Conservation (phyloP, 2,329 filamentous ascomycete species). For the Metarhizium brunneum region DNA sequence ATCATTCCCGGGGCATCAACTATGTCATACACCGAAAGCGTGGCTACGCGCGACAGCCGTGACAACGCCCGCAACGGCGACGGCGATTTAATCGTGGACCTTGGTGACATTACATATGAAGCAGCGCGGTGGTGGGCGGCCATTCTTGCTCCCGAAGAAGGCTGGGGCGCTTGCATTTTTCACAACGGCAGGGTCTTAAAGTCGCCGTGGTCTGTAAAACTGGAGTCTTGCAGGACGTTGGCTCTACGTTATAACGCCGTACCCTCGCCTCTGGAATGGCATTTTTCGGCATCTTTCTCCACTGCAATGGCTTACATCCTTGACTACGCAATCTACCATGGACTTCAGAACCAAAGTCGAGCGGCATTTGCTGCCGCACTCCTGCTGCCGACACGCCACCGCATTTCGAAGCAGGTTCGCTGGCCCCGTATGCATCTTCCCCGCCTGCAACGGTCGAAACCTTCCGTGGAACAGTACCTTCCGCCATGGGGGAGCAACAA, state of each 20-base stretch:
- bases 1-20: slow-evolving; percentile 4
- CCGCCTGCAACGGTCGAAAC: neutral
- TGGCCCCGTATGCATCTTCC: neutral
- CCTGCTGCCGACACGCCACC: slow-evolving; percentile 4
- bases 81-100: neutral
- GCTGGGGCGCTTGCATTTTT: slow-evolving; percentile 4
- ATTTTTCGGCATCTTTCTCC: neutral
- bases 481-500: slow-evolving; percentile 6
- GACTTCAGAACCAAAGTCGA: slow-evolving; percentile 1
- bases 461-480: neutral
- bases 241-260: neutral
- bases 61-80: neutral
- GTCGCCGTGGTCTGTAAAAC: slow-evolving; percentile 6
- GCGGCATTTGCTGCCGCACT: slow-evolving; percentile 6
- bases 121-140: slow-evolving; percentile 7
- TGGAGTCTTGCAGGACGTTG: neutral
- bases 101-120: slow-evolving; percentile 2
- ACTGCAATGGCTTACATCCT: slow-evolving; percentile 3
- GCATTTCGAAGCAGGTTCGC: slow-evolving; percentile 1
- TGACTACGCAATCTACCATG: slow-evolving; percentile 3
- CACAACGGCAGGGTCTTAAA: slow-evolving; percentile 1
- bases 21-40: slow-evolving; percentile 4
- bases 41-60: neutral
- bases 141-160: slow-evolving; percentile 3
- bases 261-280: neutral